A percentile compares a stretch with the other conserved stretches of the same genome.
Evolutionary conservation across 495 filamentous ascomycete species (phyloP).

Genomic region (Talaromyces trachyspermus): DNA sequence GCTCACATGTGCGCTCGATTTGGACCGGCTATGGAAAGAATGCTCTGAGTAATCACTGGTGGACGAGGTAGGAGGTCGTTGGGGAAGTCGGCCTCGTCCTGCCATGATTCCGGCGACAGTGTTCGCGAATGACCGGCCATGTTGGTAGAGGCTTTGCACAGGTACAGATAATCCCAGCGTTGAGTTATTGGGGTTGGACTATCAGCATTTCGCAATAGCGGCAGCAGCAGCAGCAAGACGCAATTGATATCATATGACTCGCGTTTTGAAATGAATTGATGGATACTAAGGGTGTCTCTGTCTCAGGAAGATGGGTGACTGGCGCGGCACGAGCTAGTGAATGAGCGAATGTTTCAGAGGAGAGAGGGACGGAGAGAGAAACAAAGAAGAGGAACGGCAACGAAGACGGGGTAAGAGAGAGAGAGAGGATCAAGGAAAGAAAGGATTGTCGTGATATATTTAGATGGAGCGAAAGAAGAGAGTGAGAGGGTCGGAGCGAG

Average conservation of each 20-base stretch:
- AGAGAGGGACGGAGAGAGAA: slow-evolving; percentile 2
- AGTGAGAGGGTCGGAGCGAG: background rate
- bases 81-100: slow-evolving; percentile 12
- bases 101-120: slow-evolving; percentile 9
- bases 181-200: background rate
- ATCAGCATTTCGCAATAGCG: background rate
- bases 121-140: slow-evolving; percentile 2
- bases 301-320: background rate
- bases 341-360: background rate
- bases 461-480: background rate
- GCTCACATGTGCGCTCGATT: slow-evolving; percentile 28
- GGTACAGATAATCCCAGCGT: background rate
- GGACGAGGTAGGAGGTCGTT: slow-evolving; percentile 29
- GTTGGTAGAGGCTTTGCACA: background rate
- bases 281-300: too few species aligned
- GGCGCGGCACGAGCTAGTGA: background rate
- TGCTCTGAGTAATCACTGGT: slow-evolving; percentile 35
- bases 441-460: slow-evolving; percentile 5
- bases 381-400: background rate
- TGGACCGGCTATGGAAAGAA: slow-evolving; percentile 32
- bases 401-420: too few species aligned
- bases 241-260: slow-evolving; percentile 3
- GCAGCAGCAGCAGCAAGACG: background rate
- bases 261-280: too few species aligned
- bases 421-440: slow-evolving; percentile 5